These are phyloP conservation scores for Sarocladium strictum DNA, from an alignment of 2,329 filamentous ascomycete species.

Conservation along the genomic window DNA sequence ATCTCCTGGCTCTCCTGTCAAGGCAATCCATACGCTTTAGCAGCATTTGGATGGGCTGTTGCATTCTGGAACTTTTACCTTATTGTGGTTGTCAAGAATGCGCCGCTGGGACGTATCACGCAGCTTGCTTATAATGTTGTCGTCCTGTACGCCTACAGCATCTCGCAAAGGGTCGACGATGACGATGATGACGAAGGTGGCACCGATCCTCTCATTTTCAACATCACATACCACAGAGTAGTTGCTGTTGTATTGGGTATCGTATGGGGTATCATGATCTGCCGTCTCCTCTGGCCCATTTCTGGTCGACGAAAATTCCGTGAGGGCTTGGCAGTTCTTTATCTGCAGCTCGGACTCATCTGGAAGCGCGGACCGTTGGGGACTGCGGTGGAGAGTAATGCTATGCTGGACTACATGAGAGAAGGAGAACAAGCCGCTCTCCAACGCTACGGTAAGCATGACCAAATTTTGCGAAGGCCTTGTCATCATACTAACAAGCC, in stretches of 20 bases:
- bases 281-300: constrained; percentile 87
- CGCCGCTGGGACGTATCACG: constrained; percentile 87
- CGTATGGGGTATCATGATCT: constrained; percentile 87
- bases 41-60: constrained; percentile 75
- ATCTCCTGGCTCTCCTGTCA: constrained; percentile 70
- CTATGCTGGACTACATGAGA: constrained; percentile 67
- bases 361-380: constrained; percentile 92
- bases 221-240: constrained; percentile 84
- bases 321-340: constrained; percentile 82
- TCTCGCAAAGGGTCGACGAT: constrained; percentile 72
- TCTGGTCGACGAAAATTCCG: constrained; percentile 84
- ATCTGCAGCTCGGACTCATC: constrained; percentile 89
- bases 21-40: constrained; percentile 69
- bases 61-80: constrained; percentile 83
- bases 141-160: constrained; percentile 87
- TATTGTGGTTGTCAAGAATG: constrained; percentile 77
- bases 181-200: constrained; percentile 88
- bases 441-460: constrained; percentile 59
- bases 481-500: constrained; percentile 10
- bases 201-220: constrained; percentile 72
- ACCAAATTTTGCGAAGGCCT: constrained; percentile 8
- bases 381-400: constrained; percentile 57
- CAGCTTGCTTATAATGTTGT: constrained; percentile 95
- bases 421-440: constrained; percentile 83
- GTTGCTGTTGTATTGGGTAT: constrained; percentile 81